Evolutionary conservation across 371 early-diverging fungal species (phyloP).

Genomic region (Syncephalastrum racemosum): DNA sequence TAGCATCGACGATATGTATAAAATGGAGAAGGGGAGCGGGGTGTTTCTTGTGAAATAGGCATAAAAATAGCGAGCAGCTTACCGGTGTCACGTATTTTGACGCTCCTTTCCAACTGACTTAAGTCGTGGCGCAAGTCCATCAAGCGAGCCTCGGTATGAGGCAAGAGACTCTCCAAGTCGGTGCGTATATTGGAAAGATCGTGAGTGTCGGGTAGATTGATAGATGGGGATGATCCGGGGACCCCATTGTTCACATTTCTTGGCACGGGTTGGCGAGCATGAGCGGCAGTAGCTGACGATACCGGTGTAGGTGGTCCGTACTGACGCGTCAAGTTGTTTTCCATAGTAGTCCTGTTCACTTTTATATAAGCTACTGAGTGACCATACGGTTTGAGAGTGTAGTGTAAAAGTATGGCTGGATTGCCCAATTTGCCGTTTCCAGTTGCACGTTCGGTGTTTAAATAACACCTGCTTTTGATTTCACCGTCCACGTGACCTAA

Average conservation of each 20-base stretch:
- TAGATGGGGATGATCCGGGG: conserved; percentile 22
- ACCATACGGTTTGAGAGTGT: no score
- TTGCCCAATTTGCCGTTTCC: no score
- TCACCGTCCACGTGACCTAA: no score
- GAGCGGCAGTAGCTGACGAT: conserved; percentile 30
- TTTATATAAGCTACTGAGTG: no score
- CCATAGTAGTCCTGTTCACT: conserved; percentile 7
- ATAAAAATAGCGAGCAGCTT: neutral
- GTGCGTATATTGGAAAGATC: conserved; percentile 40
- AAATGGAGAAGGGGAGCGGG: no score
- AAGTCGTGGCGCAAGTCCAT: conserved; percentile 30
- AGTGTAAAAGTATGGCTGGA: no score
- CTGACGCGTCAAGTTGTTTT: conserved; percentile 18
- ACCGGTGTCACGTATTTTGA: conserved; percentile 21
- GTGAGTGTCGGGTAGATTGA: conserved; percentile 30
- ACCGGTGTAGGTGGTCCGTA: conserved; percentile 30
- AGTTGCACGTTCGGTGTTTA: no score
- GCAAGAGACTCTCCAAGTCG: conserved; percentile 37
- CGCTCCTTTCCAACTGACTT: conserved; percentile 23
- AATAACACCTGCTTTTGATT: no score
- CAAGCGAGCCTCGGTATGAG: conserved; percentile 32
- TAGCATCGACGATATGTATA: no score
- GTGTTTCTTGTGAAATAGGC: no score
- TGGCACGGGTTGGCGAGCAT: conserved; percentile 26
- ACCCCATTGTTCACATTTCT: conserved; percentile 11